phyloP scores from a whole-genome alignment of 768 basidiomycete genomes.

The Gyrodon lividus region DNA sequence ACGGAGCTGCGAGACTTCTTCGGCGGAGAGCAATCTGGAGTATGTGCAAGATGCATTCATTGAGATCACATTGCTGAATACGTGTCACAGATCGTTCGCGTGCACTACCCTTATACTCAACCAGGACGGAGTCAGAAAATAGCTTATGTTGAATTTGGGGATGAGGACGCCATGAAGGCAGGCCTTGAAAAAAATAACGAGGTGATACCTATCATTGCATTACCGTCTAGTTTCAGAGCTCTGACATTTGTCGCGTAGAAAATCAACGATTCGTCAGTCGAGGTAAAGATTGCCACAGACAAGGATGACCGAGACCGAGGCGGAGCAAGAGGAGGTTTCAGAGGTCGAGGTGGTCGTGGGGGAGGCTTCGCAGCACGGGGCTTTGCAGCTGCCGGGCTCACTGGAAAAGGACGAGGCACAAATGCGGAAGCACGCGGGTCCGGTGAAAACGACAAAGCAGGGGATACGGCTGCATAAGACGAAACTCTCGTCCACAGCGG shows the following conservation, averaged over 20 bases:
- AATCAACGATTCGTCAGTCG: constrained; percentile 63
- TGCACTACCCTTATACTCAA: constrained; percentile 54
- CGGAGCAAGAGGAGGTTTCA: constrained; percentile 48
- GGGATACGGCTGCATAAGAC: constrained; percentile 25
- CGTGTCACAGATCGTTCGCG: constrained; percentile 57
- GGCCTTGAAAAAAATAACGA: constrained; percentile 74
- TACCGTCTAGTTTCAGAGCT: neutral
- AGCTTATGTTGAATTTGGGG: constrained; percentile 88
- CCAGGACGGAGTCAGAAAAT: constrained; percentile 54
- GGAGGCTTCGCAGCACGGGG: constrained; percentile 61
- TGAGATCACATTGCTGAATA: constrained; percentile 2
- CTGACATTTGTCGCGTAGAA: constrained; percentile 43
- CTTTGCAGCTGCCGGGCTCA: constrained; percentile 70
- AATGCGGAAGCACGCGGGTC: constrained; percentile 32
- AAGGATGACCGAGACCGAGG: constrained; percentile 39
- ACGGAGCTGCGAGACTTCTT: constrained; percentile 75
- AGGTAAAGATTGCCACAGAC: constrained; percentile 73
- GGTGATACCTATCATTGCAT: constrained; percentile 39
- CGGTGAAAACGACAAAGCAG: constrained; percentile 27
- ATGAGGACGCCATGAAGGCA: constrained; percentile 80
- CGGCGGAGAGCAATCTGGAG: constrained; percentile 64
- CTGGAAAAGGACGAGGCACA: constrained; percentile 28
- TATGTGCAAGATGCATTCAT: constrained; percentile 35
- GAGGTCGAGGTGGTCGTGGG: constrained; percentile 49
- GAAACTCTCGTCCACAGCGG: too few species aligned